Percentiles rank a stretch among this genome's conserved stretches.
phyloP scores from a whole-genome alignment of 2,329 filamentous ascomycete genomes.

The Fusarium sp. region DNA sequence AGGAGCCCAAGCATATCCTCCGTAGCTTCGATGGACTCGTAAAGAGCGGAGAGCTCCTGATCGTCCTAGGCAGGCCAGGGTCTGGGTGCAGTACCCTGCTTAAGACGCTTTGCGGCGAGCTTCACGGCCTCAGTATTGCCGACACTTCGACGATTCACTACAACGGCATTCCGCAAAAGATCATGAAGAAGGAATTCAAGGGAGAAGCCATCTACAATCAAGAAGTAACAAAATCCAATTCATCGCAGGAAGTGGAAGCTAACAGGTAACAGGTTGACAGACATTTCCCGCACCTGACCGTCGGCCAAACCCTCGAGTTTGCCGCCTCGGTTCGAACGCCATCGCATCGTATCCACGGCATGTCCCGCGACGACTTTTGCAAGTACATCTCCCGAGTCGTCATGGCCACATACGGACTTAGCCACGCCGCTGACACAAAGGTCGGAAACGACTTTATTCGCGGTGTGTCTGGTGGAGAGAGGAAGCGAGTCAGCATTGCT shows the following conservation, averaged over 20 bases:
- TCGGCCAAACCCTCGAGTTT: conserved; percentile 79
- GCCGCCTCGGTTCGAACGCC: conserved; percentile 78
- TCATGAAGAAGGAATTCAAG: conserved; percentile 70
- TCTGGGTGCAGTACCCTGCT: conserved; percentile 74
- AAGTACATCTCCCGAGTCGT: conserved; percentile 74
- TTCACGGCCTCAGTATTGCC: conserved; percentile 67
- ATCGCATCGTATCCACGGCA: conserved; percentile 71
- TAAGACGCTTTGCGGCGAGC: conserved; percentile 71
- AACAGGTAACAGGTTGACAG: conserved; percentile 65
- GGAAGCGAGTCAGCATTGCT: conserved; percentile 85
- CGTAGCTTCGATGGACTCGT: conserved; percentile 73
- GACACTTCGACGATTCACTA: conserved; percentile 68
- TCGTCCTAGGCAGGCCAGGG: conserved; percentile 75
- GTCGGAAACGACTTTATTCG: conserved; percentile 81
- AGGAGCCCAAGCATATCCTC: conserved; percentile 69
- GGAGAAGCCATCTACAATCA: conserved; percentile 81
- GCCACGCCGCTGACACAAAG: conserved; percentile 78
- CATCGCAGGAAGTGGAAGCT: too few species aligned
- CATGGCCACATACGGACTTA: conserved; percentile 78
- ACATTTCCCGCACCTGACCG: conserved; percentile 82
- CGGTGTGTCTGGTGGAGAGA: conserved; percentile 77
- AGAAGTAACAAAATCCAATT: conserved; percentile 58
- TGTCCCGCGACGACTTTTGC: conserved; percentile 70
- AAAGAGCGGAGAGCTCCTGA: conserved; percentile 73
- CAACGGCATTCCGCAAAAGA: conserved; percentile 66